These are phyloP conservation scores for Cyberlindnera maclurae DNA, from an alignment of 805 yeast genomes.

Conservation along the genomic window DNA sequence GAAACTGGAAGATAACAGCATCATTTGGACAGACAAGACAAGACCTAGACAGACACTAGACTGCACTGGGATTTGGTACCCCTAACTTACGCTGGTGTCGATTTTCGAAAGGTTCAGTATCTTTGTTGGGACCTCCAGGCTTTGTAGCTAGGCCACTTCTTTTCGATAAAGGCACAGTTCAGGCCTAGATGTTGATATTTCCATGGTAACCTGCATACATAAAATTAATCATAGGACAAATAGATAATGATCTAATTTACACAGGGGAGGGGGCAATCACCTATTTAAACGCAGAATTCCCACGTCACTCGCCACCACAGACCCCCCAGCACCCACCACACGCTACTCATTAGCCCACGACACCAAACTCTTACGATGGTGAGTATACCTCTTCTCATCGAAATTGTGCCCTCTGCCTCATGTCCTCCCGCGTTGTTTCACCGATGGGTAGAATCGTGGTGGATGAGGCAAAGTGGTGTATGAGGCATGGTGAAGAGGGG, in stretches of 20 bases:
- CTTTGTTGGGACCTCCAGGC: no score
- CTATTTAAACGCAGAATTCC: constrained; percentile 11
- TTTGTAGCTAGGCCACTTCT: not conserved
- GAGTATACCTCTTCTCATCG: constrained; percentile 1
- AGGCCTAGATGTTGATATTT: constrained; percentile 14
- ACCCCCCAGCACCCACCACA: no score
- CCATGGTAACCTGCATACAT: constrained; percentile 16
- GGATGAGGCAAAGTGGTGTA: not conserved
- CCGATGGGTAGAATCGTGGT: no score
- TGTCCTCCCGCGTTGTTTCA: no score
- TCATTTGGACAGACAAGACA: no score
- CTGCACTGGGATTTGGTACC: no score
- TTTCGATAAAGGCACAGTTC: constrained; percentile 1
- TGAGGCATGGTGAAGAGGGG: not conserved
- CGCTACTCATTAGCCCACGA: no score
- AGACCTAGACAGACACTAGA: no score
- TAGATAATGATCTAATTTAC: constrained; percentile 4
- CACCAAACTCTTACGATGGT: constrained; percentile 1
- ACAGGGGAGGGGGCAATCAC: constrained; percentile 4
- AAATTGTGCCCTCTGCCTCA: not conserved
- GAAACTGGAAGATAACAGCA: no score
- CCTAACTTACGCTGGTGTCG: no score
- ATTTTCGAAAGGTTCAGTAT: no score
- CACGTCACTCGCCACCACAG: constrained; percentile 1
- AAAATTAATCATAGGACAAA: constrained; percentile 8